A percentile compares a stretch with the other conserved stretches of the same genome.
Evolutionary conservation across 176 grass and related monocot species (phyloP).

Genomic region (Triticum monococcum): DNA sequence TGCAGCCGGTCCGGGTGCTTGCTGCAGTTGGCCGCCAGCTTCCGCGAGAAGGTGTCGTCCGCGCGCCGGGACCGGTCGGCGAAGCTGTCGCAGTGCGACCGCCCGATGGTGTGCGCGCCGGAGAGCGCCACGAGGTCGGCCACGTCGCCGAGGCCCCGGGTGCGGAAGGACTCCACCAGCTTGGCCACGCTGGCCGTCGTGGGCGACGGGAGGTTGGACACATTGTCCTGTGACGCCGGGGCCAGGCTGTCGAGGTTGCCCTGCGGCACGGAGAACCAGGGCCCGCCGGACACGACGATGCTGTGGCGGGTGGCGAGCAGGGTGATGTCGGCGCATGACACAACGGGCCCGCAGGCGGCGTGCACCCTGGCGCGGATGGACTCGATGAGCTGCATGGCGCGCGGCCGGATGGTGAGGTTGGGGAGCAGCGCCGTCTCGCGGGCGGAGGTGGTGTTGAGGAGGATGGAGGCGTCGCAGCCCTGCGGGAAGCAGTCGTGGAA

Average conservation of each 20-base stretch:
- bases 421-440: conserved; percentile 9
- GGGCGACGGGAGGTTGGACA: conserved; percentile 6
- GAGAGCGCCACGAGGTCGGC: conserved; percentile 63
- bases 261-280: neutral
- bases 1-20: neutral
- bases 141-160: conserved; percentile 2
- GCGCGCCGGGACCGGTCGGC: neutral
- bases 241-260: conserved; percentile 26
- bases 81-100: conserved; percentile 47
- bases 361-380: conserved; percentile 41
- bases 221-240: neutral
- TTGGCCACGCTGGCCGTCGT: neutral
- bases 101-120: conserved; percentile 74
- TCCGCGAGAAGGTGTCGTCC: conserved; percentile 38
- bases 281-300: neutral
- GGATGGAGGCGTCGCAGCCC: conserved; percentile 57
- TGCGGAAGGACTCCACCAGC: neutral
- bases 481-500: conserved; percentile 72
- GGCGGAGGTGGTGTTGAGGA: conserved; percentile 4
- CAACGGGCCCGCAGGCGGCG: conserved; percentile 9
- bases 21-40: conserved; percentile 28
- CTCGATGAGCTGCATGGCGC: conserved; percentile 40
- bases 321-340: conserved; percentile 56
- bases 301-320: conserved; percentile 31
- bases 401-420: conserved; percentile 34